Evolutionary conservation across 2,329 filamentous ascomycete genomes (phyloP), one percentile per base, ranked within the genome.

Genomic region (Hypocreales sp.): DNA sequence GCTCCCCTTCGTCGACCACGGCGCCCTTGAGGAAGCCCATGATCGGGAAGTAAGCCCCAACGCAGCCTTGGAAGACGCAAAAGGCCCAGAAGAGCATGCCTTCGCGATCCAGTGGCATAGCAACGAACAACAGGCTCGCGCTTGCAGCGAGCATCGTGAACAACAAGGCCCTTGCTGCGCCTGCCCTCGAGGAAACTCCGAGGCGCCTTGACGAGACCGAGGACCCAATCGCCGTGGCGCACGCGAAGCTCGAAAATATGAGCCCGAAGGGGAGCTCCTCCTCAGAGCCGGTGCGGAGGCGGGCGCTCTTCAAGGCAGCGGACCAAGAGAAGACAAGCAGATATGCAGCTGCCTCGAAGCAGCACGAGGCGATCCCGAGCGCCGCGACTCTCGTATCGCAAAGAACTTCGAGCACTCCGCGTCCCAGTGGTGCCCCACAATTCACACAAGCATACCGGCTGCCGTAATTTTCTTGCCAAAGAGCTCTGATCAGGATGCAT

Each of bases 251-350:
- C 18, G 61, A 58, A 37, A 70, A 70, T 32, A 68, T 63, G 34
- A 66, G 47, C 1, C 64, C 64, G 20, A 65, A 61, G 1, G 50
- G 48, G 7, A 45, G 35, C 25, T 46, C 40, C 11, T 33, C 52
- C 47, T 36, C 28, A 2, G 33, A 33, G 14, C 39, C 45, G 4
- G 38, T 24, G 3, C 41, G 36, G 11, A 41, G 38, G 22, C 54
- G 52, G 8, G 55, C 49, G 10, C 52, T 49, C 33, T 53, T 61
- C n/a, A 74, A 47, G 4, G 65, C 60, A 1, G 65, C 61, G 1
- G 66, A 64, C 61, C 68, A 72, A 50, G 70, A 72, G 45, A 72
- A 73, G 31, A 74, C 64, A 39, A 72, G 72, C 8, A 74, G 53
- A 39, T 72, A 73, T 54, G 73, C 67, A 16, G 64, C 59, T 13